These are phyloP conservation scores for Quercus lobata DNA, from an alignment of 331 rosid species.

Conservation along the genomic window DNA sequence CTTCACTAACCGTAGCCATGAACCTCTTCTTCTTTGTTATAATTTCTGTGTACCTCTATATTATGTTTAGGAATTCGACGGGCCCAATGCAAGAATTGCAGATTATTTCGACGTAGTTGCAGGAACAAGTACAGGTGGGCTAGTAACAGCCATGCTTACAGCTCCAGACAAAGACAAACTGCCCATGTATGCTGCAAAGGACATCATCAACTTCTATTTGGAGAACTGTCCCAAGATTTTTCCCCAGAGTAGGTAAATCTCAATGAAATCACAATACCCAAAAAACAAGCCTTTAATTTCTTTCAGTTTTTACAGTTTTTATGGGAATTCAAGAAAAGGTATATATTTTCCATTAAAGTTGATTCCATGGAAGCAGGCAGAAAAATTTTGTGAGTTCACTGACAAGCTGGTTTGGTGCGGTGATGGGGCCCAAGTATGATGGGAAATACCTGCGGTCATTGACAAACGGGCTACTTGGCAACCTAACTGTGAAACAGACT, in stretches of 20 bases:
- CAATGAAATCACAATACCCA: background rate
- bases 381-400: background rate
- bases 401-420: background rate
- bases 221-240: conserved; percentile 6
- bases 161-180: background rate
- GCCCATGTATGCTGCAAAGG: background rate
- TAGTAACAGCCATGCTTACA: conserved; percentile 16
- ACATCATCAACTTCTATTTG: background rate
- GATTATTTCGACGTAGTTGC: conserved; percentile 12
- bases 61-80: background rate
- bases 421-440: conserved; percentile 17
- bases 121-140: conserved; percentile 1
- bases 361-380: background rate
- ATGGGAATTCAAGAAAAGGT: no score
- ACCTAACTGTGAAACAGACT: background rate
- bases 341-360: background rate
- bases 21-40: background rate
- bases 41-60: background rate
- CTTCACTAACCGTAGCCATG: background rate
- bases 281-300: background rate
- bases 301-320: background rate
- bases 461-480: background rate
- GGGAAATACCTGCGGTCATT: conserved; percentile 20
- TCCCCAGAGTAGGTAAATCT: background rate
- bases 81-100: background rate